Base-by-base conservation (phyloP, 139 green algal species). In the Astrephomene gubernaculifera region DNA sequence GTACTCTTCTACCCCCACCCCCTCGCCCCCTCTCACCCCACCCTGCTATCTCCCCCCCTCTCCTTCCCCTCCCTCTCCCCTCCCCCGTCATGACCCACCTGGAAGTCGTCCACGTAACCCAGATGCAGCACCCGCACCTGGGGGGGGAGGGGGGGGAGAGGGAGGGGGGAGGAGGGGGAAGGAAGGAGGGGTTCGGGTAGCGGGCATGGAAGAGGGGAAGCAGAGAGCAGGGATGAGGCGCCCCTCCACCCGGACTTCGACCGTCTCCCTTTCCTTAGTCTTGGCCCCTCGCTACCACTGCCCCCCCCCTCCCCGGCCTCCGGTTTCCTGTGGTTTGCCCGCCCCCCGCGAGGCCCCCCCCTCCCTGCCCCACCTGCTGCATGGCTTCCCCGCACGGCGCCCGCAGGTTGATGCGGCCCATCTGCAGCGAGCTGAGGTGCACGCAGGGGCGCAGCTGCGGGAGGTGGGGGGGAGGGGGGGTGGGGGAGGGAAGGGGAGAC, bases 31-130 rank as follows among this genome's bases (percentile, higher is more conserved):
- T 17, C 49, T 57, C 49, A 57, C 49, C 12, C 12, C 49, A 57
- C 49, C 12, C 12, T 17, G 17, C 49, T 12, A 12, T 25, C 12
- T 17, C 49, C 49, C 12, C 49, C 12, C 12, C 12, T 57, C 12
- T 12, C 12, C 12, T 57, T 57, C 49, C 49, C 12, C 17, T 57
- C 49, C 49, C 49, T 17, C 49, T 57, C 49, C 49, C 12, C 49
- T 25, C 49, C 12, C 49, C 12, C 49, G 17, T 17, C 12, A 27
- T 33, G 19, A n/a, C 70, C 41, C 79, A 85, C 79, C 79, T 85
- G 79, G 64, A 85, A 64, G 64, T 85, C 79, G 64, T 85, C 79
- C 79, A 85, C 79, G 22, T 76, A 85, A 64, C 64, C 63, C 79
- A 85, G 79, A 35, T 76, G 63, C 43, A 85, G 79, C 79, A 57